Evolutionary conservation across 2,329 filamentous ascomycete species (phyloP), one percentile per base, ranked within the genome.

Genomic region (Talaromyces sp.): DNA sequence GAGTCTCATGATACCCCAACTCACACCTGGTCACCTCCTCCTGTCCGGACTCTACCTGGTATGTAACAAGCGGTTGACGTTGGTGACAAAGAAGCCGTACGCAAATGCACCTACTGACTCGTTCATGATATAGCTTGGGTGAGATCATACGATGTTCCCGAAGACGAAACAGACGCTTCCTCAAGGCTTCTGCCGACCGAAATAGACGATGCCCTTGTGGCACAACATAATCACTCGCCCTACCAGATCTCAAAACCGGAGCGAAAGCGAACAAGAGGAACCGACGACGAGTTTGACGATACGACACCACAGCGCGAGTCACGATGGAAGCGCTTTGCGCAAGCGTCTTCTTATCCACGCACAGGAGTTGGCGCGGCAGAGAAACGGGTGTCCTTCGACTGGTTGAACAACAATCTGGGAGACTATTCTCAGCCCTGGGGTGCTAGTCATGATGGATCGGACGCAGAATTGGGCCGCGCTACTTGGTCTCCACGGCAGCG

Each of bases 341-440:
- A 73, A 62, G 71, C 77, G 1, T 79, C 78, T 36, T 76, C 78
- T 58, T 82, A 82, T 68, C 78, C 80, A 0, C 75, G 71, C 19
- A 71, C 74, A n/a, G 67, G 72, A 38, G 72, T 71, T 3, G 68
- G 73, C 15, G 22, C 22, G 5, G 74, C 79, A 68, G 76, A 76
- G 65, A 78, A 81, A 69, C 73, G 75, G 22, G 81, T 82, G 53
- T 76, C 77, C 8, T 69, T 75, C 13, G 81, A 83, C 61, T 84
- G 78, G 80, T 65, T 82, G 68, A 76, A 79, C 68, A 70, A 79
- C 62, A 78, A 83, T 64, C 71, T 79, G 43, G 78, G 77, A 22
- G 77, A 82, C 67, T 83, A 80, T 66, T 79, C 78, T 5, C 74
- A 75, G 40, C 80, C 80, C 25, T 89, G 87, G 86, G 77, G 85